These are phyloP conservation scores for Pestalotiopsis sp. DNA, from an alignment of 2,329 filamentous ascomycete species.

Conservation along the genomic window DNA sequence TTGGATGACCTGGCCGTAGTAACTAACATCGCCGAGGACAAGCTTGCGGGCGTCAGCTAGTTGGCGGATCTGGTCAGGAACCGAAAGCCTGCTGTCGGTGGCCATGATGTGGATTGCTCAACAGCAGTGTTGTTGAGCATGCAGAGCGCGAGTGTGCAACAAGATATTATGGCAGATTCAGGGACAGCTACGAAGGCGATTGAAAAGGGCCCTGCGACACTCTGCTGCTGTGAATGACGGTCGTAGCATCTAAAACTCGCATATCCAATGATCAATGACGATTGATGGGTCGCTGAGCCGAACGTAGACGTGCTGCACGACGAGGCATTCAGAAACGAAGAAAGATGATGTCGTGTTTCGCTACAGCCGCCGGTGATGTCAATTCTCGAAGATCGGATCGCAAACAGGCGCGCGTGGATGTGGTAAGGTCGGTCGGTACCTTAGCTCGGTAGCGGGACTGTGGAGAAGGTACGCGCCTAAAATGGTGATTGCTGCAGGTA, in stretches of 20 bases:
- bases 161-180: neutral
- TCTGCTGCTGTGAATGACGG: neutral
- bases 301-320: neutral
- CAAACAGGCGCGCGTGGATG: neutral
- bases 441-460: neutral
- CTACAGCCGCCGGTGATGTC: slow-evolving; percentile 25
- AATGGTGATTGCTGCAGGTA: neutral
- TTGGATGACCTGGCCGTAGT: slow-evolving; percentile 90
- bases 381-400: slow-evolving; percentile 21
- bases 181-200: neutral
- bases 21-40: slow-evolving; percentile 81
- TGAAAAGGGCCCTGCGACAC: neutral
- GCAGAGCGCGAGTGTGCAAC: neutral
- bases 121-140: neutral
- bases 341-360: slow-evolving; percentile 9
- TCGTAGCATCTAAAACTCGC: slow-evolving; percentile 1
- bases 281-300: neutral
- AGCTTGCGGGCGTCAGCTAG: slow-evolving; percentile 89
- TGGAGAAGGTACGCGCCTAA: slow-evolving; percentile 3
- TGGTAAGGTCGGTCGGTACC: neutral
- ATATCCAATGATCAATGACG: neutral
- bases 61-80: slow-evolving; percentile 81
- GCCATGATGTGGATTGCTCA: slow-evolving; percentile 48
- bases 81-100: slow-evolving; percentile 53
- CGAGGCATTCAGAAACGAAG: neutral